Percentiles rank a stretch among this genome's conserved stretches.
Evolutionary conservation across 1,284 basidiomycete species (phyloP).

Genomic region (Xanthoconium separans): DNA sequence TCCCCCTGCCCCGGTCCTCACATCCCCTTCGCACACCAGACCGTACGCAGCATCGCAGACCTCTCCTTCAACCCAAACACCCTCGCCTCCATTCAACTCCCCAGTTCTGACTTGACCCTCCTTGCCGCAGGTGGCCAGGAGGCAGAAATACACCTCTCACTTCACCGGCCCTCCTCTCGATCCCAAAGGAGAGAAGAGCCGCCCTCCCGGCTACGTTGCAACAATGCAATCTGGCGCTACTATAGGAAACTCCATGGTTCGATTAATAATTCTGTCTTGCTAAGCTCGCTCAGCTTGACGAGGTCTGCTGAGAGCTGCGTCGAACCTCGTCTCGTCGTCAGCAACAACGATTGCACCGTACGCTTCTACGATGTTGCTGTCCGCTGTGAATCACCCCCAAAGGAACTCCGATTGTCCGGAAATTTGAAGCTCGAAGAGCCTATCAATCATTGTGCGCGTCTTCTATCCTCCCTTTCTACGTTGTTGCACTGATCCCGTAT

Average conservation of each 20-base stretch:
- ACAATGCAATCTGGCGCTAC: constrained; percentile 51
- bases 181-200: constrained; percentile 18
- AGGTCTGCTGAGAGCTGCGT: constrained; percentile 55
- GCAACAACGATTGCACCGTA: constrained; percentile 81
- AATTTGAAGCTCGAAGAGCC: constrained; percentile 62
- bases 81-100: constrained; percentile 60
- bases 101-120: constrained; percentile 55
- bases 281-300: constrained; percentile 60
- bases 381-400: constrained; percentile 41
- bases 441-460: constrained; percentile 59
- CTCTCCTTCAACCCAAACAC: constrained; percentile 68
- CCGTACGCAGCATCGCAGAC: constrained; percentile 50
- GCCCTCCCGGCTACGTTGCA: constrained; percentile 20
- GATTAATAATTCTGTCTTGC: constrained; percentile 83
- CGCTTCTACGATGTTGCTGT: constrained; percentile 73
- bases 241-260: constrained; percentile 58
- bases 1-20: constrained; percentile 15
- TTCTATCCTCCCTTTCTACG: constrained; percentile 33
- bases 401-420: constrained; percentile 51
- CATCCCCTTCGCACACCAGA: constrained; percentile 33
- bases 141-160: constrained; percentile 73
- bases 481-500: constrained; percentile 13
- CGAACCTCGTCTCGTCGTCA: constrained; percentile 75
- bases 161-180: constrained; percentile 39
- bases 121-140: constrained; percentile 82